These are phyloP conservation scores for Combretum micranthum DNA, from an alignment of 345 rosid species.

Conservation along the genomic window DNA sequence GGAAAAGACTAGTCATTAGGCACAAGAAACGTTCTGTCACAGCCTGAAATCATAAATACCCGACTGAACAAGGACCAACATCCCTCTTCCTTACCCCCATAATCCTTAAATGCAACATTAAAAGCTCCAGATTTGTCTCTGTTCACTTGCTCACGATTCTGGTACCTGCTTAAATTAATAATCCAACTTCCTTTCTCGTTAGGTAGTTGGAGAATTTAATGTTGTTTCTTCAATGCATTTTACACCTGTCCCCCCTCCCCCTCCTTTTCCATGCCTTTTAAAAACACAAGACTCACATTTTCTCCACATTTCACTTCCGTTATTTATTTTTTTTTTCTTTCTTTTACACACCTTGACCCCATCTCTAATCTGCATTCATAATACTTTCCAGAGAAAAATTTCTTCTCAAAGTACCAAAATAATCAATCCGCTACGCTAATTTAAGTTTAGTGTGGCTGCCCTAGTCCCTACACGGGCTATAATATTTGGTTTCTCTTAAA, in stretches of 20 bases:
- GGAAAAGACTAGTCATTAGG: too few species aligned
- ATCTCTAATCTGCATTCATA: background rate
- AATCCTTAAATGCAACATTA: conserved; percentile 22
- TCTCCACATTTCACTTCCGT: background rate
- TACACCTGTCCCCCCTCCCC: conserved; percentile 4
- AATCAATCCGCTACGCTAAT: too few species aligned
- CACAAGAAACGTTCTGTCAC: too few species aligned
- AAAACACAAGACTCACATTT: conserved; percentile 6
- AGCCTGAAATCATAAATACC: too few species aligned
- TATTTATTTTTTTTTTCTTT: background rate
- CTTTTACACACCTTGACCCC: background rate
- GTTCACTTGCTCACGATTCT: conserved; percentile 26
- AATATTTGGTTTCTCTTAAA: too few species aligned
- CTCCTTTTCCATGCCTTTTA: conserved; percentile 4
- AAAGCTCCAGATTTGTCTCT: conserved; percentile 31
- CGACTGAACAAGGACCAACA: conserved; percentile 20
- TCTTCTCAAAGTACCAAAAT: background rate
- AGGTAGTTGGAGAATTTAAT: conserved; percentile 39
- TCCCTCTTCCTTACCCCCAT: conserved; percentile 17
- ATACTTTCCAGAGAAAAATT: background rate
- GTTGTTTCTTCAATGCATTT: conserved; percentile 27
- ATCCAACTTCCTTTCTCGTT: conserved; percentile 29
- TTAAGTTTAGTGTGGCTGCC: too few species aligned
- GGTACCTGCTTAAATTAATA: conserved; percentile 27
- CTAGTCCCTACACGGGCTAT: too few species aligned